Percentiles rank a stretch among this genome's conserved stretches.
phyloP scores from a whole-genome alignment of 2,329 filamentous ascomycete species.

The Pyricularia pennisetigena region DNA sequence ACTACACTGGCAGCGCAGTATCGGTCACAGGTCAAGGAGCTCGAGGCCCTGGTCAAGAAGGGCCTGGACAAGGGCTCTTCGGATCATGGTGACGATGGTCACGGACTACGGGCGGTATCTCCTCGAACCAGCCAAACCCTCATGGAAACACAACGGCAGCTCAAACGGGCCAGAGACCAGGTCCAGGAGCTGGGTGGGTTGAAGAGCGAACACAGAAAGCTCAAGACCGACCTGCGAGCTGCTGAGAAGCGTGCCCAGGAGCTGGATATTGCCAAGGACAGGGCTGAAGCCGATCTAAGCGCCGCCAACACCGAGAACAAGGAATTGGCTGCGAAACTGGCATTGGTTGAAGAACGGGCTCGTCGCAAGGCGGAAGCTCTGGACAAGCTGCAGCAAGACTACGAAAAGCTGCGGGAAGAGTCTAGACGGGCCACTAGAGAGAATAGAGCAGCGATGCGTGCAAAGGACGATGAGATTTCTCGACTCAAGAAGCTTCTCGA shows the following conservation, averaged over 20 bases:
- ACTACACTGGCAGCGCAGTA: slow-evolving; percentile 49
- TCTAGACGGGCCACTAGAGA: slow-evolving; percentile 44
- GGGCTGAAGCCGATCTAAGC: slow-evolving; percentile 19
- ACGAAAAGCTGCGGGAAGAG: slow-evolving; percentile 42
- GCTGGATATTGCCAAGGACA: slow-evolving; percentile 25
- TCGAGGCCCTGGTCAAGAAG: slow-evolving; percentile 40
- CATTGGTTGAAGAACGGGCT: slow-evolving; percentile 19
- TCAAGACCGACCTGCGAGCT: slow-evolving; percentile 38
- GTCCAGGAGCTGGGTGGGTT: slow-evolving; percentile 40
- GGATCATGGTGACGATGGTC: not conserved
- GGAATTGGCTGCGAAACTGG: slow-evolving; percentile 19
- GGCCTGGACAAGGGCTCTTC: slow-evolving; percentile 12
- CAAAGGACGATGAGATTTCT: slow-evolving; percentile 46
- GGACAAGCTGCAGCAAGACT: slow-evolving; percentile 34
- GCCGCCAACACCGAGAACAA: slow-evolving; percentile 14
- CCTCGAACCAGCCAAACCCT: slow-evolving; percentile 41
- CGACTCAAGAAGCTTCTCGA: slow-evolving; percentile 36
- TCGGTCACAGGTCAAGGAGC: slow-evolving; percentile 46
- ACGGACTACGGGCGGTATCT: slow-evolving; percentile 25
- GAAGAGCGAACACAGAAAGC: slow-evolving; percentile 39
- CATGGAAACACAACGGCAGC: slow-evolving; percentile 42
- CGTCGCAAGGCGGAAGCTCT: slow-evolving; percentile 38
- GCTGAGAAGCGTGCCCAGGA: slow-evolving; percentile 33
- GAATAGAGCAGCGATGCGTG: slow-evolving; percentile 42
- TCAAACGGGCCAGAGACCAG: slow-evolving; percentile 43